A percentile compares a stretch with the other conserved stretches of the same genome.
phyloP scores from a whole-genome alignment of 768 basidiomycete genomes.

The Hericium alpestre region DNA sequence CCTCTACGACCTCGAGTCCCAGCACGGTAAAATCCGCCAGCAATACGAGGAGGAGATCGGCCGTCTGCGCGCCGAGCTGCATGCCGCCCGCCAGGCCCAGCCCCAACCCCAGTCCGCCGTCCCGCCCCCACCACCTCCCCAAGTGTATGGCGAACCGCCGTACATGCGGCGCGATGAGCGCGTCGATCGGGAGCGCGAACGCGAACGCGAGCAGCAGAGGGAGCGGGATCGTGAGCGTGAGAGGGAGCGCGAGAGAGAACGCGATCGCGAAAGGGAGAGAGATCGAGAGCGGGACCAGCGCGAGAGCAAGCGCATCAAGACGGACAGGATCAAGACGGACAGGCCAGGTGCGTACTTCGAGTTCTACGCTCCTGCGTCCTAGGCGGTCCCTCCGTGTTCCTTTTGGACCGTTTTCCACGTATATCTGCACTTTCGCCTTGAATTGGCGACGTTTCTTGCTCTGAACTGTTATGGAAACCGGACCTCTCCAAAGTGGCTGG shows the following conservation, averaged over 20 bases:
- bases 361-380: no score
- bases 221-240: slow-evolving; percentile 21
- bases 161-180: slow-evolving; percentile 13
- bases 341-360: slow-evolving; percentile 9
- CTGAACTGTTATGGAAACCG: no score
- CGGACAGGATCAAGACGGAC: slow-evolving; percentile 13
- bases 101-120: slow-evolving; percentile 19
- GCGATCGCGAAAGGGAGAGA: slow-evolving; percentile 28
- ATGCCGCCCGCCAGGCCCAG: slow-evolving; percentile 33
- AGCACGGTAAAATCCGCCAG: slow-evolving; percentile 76
- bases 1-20: slow-evolving; percentile 84
- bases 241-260: slow-evolving; percentile 21
- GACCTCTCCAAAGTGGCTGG: no score
- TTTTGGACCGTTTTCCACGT: no score
- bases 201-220: slow-evolving; percentile 22
- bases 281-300: slow-evolving; percentile 17
- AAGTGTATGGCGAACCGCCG: slow-evolving; percentile 9
- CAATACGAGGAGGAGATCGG: slow-evolving; percentile 81
- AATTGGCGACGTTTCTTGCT: no score
- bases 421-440: no score
- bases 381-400: no score
- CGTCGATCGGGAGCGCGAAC: slow-evolving; percentile 26
- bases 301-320: slow-evolving; percentile 13
- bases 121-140: slow-evolving; percentile 6
- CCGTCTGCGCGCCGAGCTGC: slow-evolving; percentile 59